Evolutionary conservation across 345 rosid species (phyloP).

Genomic region (Erucastrum elatum): DNA sequence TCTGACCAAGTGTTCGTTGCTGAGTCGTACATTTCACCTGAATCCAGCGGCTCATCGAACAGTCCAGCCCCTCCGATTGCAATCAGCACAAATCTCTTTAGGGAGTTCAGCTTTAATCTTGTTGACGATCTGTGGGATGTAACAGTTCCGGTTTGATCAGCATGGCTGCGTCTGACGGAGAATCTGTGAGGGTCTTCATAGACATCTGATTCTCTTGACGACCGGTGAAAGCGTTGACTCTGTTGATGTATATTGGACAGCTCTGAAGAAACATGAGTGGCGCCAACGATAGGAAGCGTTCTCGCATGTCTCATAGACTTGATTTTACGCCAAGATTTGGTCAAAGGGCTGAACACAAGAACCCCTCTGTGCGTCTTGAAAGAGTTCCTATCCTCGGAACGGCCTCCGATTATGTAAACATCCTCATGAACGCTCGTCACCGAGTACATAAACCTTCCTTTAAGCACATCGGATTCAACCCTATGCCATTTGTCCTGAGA

Average conservation of each 20-base stretch:
- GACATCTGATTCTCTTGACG: conserved; percentile 81
- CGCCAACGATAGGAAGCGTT: conserved; percentile 77
- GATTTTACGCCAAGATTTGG: conserved; percentile 78
- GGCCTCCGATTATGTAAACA: conserved; percentile 80
- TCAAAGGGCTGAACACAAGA: conserved; percentile 70
- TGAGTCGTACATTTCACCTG: conserved; percentile 94
- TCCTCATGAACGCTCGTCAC: conserved; percentile 75
- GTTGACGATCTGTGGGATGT: conserved; percentile 54
- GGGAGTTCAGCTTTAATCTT: conserved; percentile 58
- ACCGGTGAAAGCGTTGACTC: conserved; percentile 55
- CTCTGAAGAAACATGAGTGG: conserved; percentile 65
- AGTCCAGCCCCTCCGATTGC: conserved; percentile 84
- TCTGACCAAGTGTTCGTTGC: conserved; percentile 80
- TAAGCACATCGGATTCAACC: conserved; percentile 63
- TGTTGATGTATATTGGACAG: not conserved
- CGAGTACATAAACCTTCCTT: conserved; percentile 87
- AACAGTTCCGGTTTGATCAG: conserved; percentile 51
- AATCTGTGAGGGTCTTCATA: conserved; percentile 97
- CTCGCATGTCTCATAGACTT: conserved; percentile 87
- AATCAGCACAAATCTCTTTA: conserved; percentile 67
- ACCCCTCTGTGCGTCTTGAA: conserved; percentile 84
- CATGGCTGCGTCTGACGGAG: conserved; percentile 68
- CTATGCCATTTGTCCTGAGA: conserved; percentile 78
- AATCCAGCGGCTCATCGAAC: conserved; percentile 84
- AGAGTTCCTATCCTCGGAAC: conserved; percentile 83